Evolutionary conservation across 805 yeast genomes (phyloP).

Genomic region (Citeromyces matritensis): DNA sequence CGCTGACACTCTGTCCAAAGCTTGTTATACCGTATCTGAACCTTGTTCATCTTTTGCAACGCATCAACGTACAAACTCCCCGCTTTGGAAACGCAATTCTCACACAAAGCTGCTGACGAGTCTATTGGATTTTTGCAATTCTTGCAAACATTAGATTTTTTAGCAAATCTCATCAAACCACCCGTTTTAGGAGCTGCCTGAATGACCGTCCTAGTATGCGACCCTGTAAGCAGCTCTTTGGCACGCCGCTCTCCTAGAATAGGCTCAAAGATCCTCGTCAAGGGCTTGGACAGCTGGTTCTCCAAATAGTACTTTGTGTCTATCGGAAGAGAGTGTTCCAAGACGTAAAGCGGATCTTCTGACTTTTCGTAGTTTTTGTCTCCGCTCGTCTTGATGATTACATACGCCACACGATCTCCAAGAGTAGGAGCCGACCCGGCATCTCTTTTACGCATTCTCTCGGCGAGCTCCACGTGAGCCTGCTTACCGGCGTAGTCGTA

Average conservation of each 20-base stretch:
- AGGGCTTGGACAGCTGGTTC: slow-evolving; percentile 84
- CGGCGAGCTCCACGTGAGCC: slow-evolving; percentile 94
- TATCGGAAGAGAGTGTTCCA: slow-evolving; percentile 84
- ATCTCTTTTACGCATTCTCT: slow-evolving; percentile 90
- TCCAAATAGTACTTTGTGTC: slow-evolving; percentile 91
- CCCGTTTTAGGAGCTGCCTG: slow-evolving; percentile 69
- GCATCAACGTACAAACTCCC: slow-evolving; percentile 76
- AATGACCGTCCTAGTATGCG: slow-evolving; percentile 67
- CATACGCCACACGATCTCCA: slow-evolving; percentile 98
- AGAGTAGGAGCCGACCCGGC: slow-evolving; percentile 94
- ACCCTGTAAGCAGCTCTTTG: slow-evolving; percentile 65
- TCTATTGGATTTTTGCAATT: slow-evolving; percentile 76
- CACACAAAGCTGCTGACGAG: slow-evolving; percentile 57
- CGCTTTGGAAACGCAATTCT: slow-evolving; percentile 56
- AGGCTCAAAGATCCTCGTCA: slow-evolving; percentile 89
- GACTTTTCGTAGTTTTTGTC: slow-evolving; percentile 90
- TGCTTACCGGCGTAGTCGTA: slow-evolving; percentile 93
- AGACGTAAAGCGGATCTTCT: slow-evolving; percentile 88
- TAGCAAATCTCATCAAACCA: slow-evolving; percentile 80
- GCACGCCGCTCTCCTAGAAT: slow-evolving; percentile 80
- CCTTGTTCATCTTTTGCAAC: slow-evolving; percentile 58
- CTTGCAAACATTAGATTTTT: slow-evolving; percentile 77
- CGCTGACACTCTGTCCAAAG: slow-evolving; percentile 98
- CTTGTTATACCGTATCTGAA: slow-evolving; percentile 73
- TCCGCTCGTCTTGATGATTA: slow-evolving; percentile 69